A percentile compares a stretch with the other conserved stretches of the same genome.
Evolutionary conservation across 805 yeast genomes (phyloP).

Genomic region (Candida insectorum): DNA sequence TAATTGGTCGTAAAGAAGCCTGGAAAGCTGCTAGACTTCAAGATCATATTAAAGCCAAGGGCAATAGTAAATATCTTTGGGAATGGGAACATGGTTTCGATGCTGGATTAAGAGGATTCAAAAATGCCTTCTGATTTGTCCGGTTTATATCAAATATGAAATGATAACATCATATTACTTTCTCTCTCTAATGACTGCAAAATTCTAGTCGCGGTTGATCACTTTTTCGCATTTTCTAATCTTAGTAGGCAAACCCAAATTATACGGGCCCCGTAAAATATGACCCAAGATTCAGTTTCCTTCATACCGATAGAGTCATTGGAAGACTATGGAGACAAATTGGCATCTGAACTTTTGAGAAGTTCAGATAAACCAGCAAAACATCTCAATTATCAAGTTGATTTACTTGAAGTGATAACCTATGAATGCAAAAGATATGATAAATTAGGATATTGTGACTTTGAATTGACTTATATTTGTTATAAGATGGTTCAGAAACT

Average conservation of each 20-base stretch:
- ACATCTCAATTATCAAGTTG: slow-evolving; percentile 24
- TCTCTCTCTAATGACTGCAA: too few relatives aligned
- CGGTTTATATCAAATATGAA: too few relatives aligned
- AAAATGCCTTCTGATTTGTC: slow-evolving; percentile 4
- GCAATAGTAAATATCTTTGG: slow-evolving; percentile 63
- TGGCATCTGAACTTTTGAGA: slow-evolving; percentile 6
- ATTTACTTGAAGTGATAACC: slow-evolving; percentile 32
- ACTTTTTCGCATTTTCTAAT: too few relatives aligned
- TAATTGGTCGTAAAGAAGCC: slow-evolving; percentile 68
- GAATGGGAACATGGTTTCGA: slow-evolving; percentile 88
- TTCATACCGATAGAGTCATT: background rate
- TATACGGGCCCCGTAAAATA: too few relatives aligned
- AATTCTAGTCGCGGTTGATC: too few relatives aligned
- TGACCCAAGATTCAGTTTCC: too few relatives aligned
- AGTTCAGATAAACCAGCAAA: slow-evolving; percentile 13
- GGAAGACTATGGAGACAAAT: background rate
- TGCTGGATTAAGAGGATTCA: slow-evolving; percentile 51
- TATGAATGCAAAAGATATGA: slow-evolving; percentile 27
- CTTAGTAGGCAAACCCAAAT: too few relatives aligned
- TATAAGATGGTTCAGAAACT: slow-evolving; percentile 13
- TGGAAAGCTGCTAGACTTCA: slow-evolving; percentile 61
- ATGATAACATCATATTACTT: too few relatives aligned
- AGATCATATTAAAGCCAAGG: slow-evolving; percentile 59
- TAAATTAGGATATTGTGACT: slow-evolving; percentile 33
- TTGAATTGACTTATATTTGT: slow-evolving; percentile 32